Evolutionary conservation across 2,329 filamentous ascomycete species (phyloP).

Genomic region (Coniella lustricola): DNA sequence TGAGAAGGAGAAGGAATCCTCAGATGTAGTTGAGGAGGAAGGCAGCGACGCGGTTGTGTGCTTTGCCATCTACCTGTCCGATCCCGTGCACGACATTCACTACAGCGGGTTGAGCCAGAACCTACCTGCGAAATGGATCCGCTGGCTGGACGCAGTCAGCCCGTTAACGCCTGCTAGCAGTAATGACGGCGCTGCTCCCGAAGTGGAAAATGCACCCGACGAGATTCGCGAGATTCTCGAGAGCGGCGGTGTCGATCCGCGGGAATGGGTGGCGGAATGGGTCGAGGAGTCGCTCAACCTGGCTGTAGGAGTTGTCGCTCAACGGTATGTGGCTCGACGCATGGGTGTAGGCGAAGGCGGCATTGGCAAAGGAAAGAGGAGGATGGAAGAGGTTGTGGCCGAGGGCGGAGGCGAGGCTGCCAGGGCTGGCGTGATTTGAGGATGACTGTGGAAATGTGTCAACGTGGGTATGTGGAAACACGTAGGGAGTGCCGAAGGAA

Average conservation of each 20-base stretch:
- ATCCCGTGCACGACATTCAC: constrained; percentile 85
- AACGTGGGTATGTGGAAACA: not conserved
- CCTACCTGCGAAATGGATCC: constrained; percentile 77
- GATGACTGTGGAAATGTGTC: not conserved
- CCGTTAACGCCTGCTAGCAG: constrained; percentile 47
- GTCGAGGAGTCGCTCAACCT: constrained; percentile 79
- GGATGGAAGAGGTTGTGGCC: constrained; percentile 47
- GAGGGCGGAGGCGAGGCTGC: constrained; percentile 54
- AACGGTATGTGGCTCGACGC: constrained; percentile 86
- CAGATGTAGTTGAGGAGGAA: constrained; percentile 43
- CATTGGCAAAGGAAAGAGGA: constrained; percentile 55
- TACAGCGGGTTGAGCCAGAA: constrained; percentile 78
- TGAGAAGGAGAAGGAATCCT: constrained; percentile 49
- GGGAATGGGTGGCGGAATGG: constrained; percentile 98
- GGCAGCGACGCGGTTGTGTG: constrained; percentile 56
- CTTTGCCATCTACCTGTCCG: constrained; percentile 74
- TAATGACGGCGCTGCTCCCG: constrained; percentile 35
- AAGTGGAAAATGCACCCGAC: constrained; percentile 53
- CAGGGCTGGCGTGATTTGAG: constrained; percentile 47
- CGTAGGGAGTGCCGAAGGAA: not conserved
- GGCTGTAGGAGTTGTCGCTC: constrained; percentile 77
- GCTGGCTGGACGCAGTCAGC: constrained; percentile 79
- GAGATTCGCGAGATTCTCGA: constrained; percentile 83
- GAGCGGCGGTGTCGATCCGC: constrained; percentile 70
- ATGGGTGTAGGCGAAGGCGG: constrained; percentile 91